Percentiles rank a stretch among this genome's conserved stretches.
Evolutionary conservation across 2,329 filamentous ascomycete species (phyloP).

Genomic region (Aspergillus eucalypticola): DNA sequence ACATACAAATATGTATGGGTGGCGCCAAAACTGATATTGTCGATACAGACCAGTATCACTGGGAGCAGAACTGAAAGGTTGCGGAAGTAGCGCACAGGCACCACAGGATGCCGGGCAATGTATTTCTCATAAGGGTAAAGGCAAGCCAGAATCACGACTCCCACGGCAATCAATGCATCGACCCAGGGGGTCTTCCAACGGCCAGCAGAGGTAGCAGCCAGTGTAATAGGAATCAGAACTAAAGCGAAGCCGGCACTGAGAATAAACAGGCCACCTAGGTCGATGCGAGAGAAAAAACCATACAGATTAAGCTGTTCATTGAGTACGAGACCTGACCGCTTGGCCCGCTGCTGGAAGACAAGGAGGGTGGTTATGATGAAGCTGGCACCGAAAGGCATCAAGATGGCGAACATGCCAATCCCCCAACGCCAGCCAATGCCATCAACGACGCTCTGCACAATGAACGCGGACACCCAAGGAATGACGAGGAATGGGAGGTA

Average conservation of each 20-base stretch:
- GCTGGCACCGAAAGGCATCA: slow-evolving; percentile 42
- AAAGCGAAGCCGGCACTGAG: slow-evolving; percentile 52
- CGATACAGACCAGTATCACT: slow-evolving; percentile 43
- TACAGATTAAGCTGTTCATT: slow-evolving; percentile 26
- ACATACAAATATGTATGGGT: slow-evolving; percentile 54
- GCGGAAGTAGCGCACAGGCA: slow-evolving; percentile 50
- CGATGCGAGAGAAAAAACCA: slow-evolving; percentile 37
- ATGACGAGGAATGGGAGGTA: slow-evolving; percentile 45
- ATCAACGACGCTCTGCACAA: slow-evolving; percentile 42
- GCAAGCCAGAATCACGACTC: slow-evolving; percentile 42
- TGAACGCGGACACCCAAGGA: slow-evolving; percentile 45
- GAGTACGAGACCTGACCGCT: slow-evolving; percentile 28
- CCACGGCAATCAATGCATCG: slow-evolving; percentile 47
- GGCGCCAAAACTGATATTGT: slow-evolving; percentile 46
- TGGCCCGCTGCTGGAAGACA: slow-evolving; percentile 39
- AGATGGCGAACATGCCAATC: slow-evolving; percentile 47
- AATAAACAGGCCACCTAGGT: slow-evolving; percentile 47
- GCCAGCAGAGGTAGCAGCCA: slow-evolving; percentile 45
- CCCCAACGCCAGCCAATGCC: slow-evolving; percentile 50
- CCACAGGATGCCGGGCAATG: slow-evolving; percentile 47
- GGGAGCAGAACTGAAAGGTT: slow-evolving; percentile 47
- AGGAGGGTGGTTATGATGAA: slow-evolving; percentile 42
- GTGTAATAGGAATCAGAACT: slow-evolving; percentile 51
- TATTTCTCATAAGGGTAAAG: slow-evolving; percentile 53
- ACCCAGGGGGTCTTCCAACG: slow-evolving; percentile 52